phyloP scores from a whole-genome alignment of 2,329 filamentous ascomycete species.

The Colletotrichum paranaense region DNA sequence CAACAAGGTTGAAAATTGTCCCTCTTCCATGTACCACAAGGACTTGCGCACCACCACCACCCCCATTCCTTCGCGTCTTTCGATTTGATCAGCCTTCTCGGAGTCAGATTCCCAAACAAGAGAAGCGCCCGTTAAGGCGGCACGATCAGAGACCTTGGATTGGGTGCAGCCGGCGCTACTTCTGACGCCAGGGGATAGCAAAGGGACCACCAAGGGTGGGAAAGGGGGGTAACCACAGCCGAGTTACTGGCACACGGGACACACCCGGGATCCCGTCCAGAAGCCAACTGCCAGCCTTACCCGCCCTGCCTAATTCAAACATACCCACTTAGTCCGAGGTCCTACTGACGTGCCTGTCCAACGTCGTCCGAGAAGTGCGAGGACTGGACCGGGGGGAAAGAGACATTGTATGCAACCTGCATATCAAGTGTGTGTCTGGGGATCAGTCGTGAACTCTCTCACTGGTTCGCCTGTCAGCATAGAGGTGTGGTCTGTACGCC shows the following conservation, averaged over 20 bases:
- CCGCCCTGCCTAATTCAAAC: neutral
- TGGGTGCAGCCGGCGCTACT: neutral
- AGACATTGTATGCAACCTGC: neutral
- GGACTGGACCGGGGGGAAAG: neutral
- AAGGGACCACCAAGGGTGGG: too few relatives aligned
- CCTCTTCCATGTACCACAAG: neutral
- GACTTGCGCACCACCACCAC: neutral
- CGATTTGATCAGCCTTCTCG: neutral
- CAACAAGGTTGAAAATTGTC: neutral
- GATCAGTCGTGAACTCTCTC: neutral
- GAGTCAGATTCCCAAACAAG: neutral
- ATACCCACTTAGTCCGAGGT: too few relatives aligned
- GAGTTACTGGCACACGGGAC: constrained; percentile 6
- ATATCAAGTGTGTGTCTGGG: neutral
- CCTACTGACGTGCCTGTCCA: neutral
- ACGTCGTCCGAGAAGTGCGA: neutral
- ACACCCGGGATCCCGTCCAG: constrained; percentile 1
- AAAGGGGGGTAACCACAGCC: neutral
- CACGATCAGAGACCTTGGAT: neutral
- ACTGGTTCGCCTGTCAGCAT: neutral
- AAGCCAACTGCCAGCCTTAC: constrained; percentile 24
- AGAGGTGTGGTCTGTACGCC: neutral
- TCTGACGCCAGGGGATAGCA: neutral
- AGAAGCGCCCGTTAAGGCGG: neutral
- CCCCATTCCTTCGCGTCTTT: constrained; percentile 1